Evolutionary conservation across 257 asterid species (phyloP), one percentile per base, ranked within the genome.

Genomic region (Thymus mandschuricus): DNA sequence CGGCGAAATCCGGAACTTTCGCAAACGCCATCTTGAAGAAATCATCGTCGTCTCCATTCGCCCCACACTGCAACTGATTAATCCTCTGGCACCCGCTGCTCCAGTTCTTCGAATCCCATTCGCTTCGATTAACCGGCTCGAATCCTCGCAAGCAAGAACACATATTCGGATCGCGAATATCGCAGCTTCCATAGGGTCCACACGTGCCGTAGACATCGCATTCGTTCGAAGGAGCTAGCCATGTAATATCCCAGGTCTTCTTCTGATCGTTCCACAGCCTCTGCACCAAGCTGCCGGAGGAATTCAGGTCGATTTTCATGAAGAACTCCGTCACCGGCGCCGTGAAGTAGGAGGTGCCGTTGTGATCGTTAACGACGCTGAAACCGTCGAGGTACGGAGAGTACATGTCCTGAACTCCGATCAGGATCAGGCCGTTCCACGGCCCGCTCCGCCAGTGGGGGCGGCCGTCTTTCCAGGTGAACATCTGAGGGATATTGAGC

Each of bases 401-500:
- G 28, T 87, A 81, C 87, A 85, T 85, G 13, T 71, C 80, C 71
- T 74, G 87, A 0, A 87, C 84, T 0, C 90, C 92, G 7, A 87
- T 79, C 1, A 85, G 80, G 44, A 85, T 87, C 73, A 76, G 74
- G 6, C 88, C 90, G 70, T 87, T 87, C 92, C 92, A 87, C 6
- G 86, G 90, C 33, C 92, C 92, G 70, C 86, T 84, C 72, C 83
- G 43, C 87, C 86, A 84, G 74, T 72, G 58, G 8, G 85, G 84
- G 5, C 68, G 70, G 2, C 77, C 82, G 57, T 84, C 70, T 0
- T 71, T 74, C 90, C 90, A 87, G 10, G 64, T 85, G 79, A 52
- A 64, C 4, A 87, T 67, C 34, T 87, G 88, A 0, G 84, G 84
- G 70, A 83, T 71, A 1, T 52, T 50, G 40, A 30, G n/a, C 5